Percentiles rank a stretch among this genome's conserved stretches.
Evolutionary conservation across 2,329 filamentous ascomycete species (phyloP).

Genomic region (Trichoderma arundinaceum): DNA sequence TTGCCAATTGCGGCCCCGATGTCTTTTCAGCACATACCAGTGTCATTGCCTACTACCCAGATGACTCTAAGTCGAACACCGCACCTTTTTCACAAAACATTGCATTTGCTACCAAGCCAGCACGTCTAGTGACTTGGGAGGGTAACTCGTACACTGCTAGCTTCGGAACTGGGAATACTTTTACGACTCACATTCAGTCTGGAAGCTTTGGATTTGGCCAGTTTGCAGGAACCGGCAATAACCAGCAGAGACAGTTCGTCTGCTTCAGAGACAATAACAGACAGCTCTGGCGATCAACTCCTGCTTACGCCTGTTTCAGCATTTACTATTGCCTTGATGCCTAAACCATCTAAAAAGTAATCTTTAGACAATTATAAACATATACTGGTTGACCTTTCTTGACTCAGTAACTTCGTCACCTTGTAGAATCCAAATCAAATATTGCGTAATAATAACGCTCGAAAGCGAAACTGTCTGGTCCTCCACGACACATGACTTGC

Average conservation of each 20-base stretch:
- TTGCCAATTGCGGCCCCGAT: slow-evolving; percentile 19
- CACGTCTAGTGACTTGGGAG: slow-evolving; percentile 2
- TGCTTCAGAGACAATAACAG: slow-evolving; percentile 24
- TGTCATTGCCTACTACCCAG: slow-evolving; percentile 24
- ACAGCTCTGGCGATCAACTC: slow-evolving; percentile 8
- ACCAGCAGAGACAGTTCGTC: slow-evolving; percentile 18
- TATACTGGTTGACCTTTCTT: background rate
- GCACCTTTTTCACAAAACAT: slow-evolving; percentile 9
- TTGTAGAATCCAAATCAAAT: too few species aligned
- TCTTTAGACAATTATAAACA: background rate
- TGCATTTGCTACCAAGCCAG: slow-evolving; percentile 10
- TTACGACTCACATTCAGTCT: slow-evolving; percentile 1
- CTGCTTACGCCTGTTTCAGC: slow-evolving; percentile 20
- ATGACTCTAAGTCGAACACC: slow-evolving; percentile 16
- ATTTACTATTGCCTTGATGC: slow-evolving; percentile 26
- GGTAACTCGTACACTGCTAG: slow-evolving; percentile 2
- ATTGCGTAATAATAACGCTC: too few species aligned
- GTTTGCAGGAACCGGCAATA: slow-evolving; percentile 18
- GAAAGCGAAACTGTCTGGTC: too few species aligned
- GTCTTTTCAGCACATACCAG: background rate
- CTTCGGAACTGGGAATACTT: slow-evolving; percentile 14
- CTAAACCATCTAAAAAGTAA: background rate
- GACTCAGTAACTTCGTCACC: too few species aligned
- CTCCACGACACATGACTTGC: too few species aligned
- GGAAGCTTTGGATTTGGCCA: slow-evolving; percentile 21